These are phyloP conservation scores for Neurospora sp. DNA, from an alignment of 495 filamentous ascomycete species.

Conservation along the genomic window DNA sequence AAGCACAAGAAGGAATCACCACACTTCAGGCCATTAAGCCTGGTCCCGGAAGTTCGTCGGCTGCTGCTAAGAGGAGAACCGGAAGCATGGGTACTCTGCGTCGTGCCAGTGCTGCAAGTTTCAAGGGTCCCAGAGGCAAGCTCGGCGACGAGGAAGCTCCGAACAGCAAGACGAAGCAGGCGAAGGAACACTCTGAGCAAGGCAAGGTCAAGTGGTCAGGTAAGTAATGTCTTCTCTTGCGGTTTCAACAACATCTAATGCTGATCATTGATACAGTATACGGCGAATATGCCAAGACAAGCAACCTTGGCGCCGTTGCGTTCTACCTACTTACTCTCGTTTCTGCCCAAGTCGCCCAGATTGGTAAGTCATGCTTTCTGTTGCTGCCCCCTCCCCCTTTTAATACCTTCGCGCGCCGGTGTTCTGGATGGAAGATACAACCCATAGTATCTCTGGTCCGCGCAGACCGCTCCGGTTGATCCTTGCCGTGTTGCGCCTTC, in stretches of 20 bases:
- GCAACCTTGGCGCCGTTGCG: conserved; percentile 72
- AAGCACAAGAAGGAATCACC: conserved; percentile 56
- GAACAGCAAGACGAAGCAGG: conserved; percentile 64
- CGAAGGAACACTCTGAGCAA: conserved; percentile 78
- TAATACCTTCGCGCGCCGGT: not conserved
- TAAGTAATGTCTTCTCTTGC: conserved; percentile 12
- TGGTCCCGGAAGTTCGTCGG: conserved; percentile 27
- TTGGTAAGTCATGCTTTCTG: conserved; percentile 36
- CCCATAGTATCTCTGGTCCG: not conserved
- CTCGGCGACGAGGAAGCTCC: conserved; percentile 71
- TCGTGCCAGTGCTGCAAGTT: conserved; percentile 84
- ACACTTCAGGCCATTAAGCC: conserved; percentile 63
- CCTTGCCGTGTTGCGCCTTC: not conserved
- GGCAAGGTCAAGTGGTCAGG: conserved; percentile 93
- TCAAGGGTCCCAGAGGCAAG: conserved; percentile 75
- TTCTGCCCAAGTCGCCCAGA: conserved; percentile 68
- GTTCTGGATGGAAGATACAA: not conserved
- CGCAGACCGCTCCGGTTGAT: not conserved
- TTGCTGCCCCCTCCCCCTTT: not conserved
- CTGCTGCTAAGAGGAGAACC: conserved; percentile 43
- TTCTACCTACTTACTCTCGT: conserved; percentile 73
- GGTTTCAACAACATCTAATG: not conserved
- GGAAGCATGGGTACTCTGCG: conserved; percentile 68
- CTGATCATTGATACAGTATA: conserved; percentile 46
- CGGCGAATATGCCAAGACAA: conserved; percentile 82